A percentile compares a stretch with the other conserved stretches of the same genome.
Conservation (phyloP, 257 asterid genomes). For the Ocimum tenuiflorum region DNA sequence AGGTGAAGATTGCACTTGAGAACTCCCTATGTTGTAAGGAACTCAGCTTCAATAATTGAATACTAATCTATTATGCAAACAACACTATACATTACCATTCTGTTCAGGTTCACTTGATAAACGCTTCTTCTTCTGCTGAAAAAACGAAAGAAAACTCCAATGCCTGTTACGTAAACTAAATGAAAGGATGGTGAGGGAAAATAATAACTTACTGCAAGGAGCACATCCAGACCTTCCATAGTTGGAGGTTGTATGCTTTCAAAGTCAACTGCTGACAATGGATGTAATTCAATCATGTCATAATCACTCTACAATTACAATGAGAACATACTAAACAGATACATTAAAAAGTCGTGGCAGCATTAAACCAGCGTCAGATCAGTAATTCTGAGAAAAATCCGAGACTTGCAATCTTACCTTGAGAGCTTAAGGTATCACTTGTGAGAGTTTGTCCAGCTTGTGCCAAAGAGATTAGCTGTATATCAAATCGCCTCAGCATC, state of each 20-base stretch:
- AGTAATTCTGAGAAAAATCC: not conserved
- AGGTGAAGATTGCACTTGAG: conserved; percentile 56
- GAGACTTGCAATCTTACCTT: conserved; percentile 36
- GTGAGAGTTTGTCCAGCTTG: conserved; percentile 72
- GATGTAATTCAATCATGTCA: conserved; percentile 18
- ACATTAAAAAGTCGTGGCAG: not conserved
- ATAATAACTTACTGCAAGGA: conserved; percentile 57
- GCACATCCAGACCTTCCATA: conserved; percentile 77
- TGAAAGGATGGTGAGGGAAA: not conserved
- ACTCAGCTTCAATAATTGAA: conserved; percentile 19
- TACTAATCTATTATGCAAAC: not conserved
- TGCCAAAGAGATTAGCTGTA: conserved; percentile 72
- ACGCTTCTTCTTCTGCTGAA: conserved; percentile 57
- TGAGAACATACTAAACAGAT: conserved; percentile 1
- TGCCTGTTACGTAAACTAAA: not conserved
- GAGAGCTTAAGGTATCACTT: conserved; percentile 45
- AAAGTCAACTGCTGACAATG: conserved; percentile 60
- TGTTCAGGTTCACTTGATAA: conserved; percentile 42
- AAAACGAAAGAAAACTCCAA: conserved; percentile 7
- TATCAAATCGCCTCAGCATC: conserved; percentile 22
- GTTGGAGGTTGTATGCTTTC: conserved; percentile 69
- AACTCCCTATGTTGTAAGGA: conserved; percentile 39
- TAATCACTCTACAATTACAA: not conserved
- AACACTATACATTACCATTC: conserved; percentile 46
- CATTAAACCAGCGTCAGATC: not conserved